Base-by-base conservation (phyloP, 768 basidiomycete species). In the Agaricus blazei region DNA sequence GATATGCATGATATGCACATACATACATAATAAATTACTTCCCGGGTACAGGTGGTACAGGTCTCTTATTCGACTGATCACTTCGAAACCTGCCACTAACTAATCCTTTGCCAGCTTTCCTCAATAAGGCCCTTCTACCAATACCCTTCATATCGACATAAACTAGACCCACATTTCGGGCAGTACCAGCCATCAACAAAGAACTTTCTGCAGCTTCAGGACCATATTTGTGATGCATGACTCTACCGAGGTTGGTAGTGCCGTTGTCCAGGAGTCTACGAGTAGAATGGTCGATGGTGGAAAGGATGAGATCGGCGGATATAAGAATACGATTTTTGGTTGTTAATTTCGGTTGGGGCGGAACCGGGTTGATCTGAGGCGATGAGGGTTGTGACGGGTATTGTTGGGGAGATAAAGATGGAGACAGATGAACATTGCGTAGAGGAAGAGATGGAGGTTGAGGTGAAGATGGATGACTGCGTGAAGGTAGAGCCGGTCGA, bases 131-230 rank as follows among this genome's bases (percentile, higher is more conserved):
- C 45, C 80, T 72, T 54, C 87, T 72, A 8, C 87, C 88, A 37
- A 92, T 80, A 0, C 88, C 88, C 1, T 76, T 69, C 74, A 87
- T 76, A 65, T 91, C 89, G 40, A 91, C 78, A 67, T 90, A 92
- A 23, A 92, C 85, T 37, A 90, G 72, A 3, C 79, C 84, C 11
- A 88, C 81, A 68, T 91, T 90, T 58, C 80, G 73, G 34, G 84
- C 85, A 0, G 84, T 82, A 7, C 82, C 84, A 5, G 85, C 80
- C 55, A 85, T 70, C 51, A 87, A 69, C 48, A 76, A 67, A 1
- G 84, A 81, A 19, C 77, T 81, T 44, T 83, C 73, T 9, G 75
- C 85, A 6, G 83, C 85, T 49, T 86, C 82, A 0, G 78, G 64
- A 2, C 88, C 89, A 63, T 61, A 83, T 76, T 81, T 84, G 65